These are phyloP conservation scores for Talaromyces verruculosus DNA, from an alignment of 2,329 filamentous ascomycete species.

Conservation along the genomic window DNA sequence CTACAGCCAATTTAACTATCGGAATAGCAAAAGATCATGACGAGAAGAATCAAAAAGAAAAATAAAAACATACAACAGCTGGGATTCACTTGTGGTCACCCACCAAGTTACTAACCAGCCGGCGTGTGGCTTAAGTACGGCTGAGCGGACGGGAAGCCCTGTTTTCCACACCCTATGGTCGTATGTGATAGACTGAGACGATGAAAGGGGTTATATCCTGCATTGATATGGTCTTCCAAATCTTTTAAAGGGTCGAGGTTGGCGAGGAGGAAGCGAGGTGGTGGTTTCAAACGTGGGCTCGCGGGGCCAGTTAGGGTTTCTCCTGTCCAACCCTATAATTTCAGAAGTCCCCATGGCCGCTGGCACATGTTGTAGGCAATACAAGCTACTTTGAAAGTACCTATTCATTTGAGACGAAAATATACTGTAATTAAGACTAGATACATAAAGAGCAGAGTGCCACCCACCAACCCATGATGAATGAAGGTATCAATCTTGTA, in stretches of 20 bases:
- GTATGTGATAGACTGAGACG: background rate
- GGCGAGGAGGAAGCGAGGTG: background rate
- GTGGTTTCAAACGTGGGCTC: background rate
- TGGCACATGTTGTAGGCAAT: background rate
- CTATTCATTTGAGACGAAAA: background rate
- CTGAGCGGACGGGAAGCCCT: slow-evolving; percentile 6
- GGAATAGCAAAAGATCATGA: no score
- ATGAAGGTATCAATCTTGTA: background rate
- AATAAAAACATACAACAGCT: background rate
- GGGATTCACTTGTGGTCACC: slow-evolving; percentile 2
- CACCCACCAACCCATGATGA: background rate
- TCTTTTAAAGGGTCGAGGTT: background rate
- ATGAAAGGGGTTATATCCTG: background rate
- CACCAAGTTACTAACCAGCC: slow-evolving; percentile 1
- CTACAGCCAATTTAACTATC: no score
- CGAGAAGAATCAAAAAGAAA: background rate
- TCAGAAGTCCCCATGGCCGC: background rate
- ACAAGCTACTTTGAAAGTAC: background rate
- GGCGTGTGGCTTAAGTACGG: slow-evolving; percentile 3
- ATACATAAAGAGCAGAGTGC: background rate
- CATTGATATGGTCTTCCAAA: background rate
- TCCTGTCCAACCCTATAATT: background rate
- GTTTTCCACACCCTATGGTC: slow-evolving; percentile 6
- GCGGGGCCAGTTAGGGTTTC: background rate
- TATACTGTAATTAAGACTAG: background rate